A percentile compares a stretch with the other conserved stretches of the same genome.
Conservation (phyloP, 164 flowering plant genomes). For the Euptelea pleiosperma region DNA sequence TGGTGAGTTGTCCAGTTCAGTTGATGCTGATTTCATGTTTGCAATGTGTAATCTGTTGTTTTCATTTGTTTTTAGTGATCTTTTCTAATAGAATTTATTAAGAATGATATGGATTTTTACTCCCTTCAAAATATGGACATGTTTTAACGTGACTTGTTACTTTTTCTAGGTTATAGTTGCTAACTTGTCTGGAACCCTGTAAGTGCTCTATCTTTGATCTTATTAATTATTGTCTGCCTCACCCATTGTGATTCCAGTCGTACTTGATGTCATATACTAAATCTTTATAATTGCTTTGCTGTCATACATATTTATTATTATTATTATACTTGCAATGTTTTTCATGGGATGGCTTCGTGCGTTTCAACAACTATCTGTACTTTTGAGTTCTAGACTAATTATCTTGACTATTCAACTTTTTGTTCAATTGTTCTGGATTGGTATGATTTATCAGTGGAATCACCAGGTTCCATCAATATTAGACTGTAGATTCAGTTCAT, state of each 20-base stretch:
- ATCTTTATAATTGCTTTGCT: background rate
- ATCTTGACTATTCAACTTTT: too few relatives aligned
- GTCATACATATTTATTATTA: background rate
- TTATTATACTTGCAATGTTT: too few relatives aligned
- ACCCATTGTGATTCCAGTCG: background rate
- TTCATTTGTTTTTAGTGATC: background rate
- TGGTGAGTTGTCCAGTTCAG: slow-evolving; percentile 23
- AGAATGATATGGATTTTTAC: background rate
- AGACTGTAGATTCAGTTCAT: too few relatives aligned
- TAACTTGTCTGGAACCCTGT: slow-evolving; percentile 5
- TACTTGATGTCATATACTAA: too few relatives aligned
- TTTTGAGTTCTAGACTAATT: too few relatives aligned
- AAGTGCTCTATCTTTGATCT: slow-evolving; percentile 12
- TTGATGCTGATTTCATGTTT: background rate
- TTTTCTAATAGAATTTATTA: background rate
- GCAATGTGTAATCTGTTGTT: background rate
- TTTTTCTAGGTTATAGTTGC: slow-evolving; percentile 15
- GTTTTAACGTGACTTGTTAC: background rate
- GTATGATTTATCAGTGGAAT: too few relatives aligned
- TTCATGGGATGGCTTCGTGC: too few relatives aligned
- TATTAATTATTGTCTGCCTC: background rate
- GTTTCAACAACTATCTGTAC: too few relatives aligned
- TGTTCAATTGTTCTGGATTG: too few relatives aligned
- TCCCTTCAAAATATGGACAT: background rate
- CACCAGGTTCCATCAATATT: too few relatives aligned